phyloP scores from a whole-genome alignment of 2,329 filamentous ascomycete genomes.

The Beauveria asiatica region DNA sequence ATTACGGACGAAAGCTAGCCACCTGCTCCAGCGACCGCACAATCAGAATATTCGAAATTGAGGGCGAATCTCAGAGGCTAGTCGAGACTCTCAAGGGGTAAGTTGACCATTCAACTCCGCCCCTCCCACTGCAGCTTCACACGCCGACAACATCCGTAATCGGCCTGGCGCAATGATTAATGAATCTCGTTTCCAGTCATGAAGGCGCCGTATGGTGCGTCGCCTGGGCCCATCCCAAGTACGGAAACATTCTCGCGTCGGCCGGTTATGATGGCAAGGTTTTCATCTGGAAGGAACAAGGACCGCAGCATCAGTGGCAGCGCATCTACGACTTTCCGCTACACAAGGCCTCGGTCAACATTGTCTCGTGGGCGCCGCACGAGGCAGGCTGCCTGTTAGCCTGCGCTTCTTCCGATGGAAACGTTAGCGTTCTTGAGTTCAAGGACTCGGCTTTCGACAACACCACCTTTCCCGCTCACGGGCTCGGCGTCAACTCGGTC shows the following conservation, averaged over 20 bases:
- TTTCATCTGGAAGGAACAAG: constrained; percentile 92
- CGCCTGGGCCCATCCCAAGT: constrained; percentile 96
- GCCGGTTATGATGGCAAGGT: constrained; percentile 97
- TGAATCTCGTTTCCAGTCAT: constrained; percentile 49
- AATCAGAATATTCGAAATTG: constrained; percentile 98
- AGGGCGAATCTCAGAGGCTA: constrained; percentile 82
- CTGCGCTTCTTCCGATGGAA: constrained; percentile 88
- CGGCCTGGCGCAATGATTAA: constrained; percentile 12
- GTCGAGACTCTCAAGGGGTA: constrained; percentile 93
- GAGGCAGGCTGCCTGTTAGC: constrained; percentile 91
- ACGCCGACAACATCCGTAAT: not conserved
- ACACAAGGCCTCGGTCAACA: constrained; percentile 94
- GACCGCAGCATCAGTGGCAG: constrained; percentile 55
- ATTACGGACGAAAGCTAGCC: constrained; percentile 91
- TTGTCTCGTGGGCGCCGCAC: constrained; percentile 95
- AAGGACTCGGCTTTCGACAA: constrained; percentile 92
- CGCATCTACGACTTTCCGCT: constrained; percentile 87
- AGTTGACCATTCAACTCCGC: constrained; percentile 17
- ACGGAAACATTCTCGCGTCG: constrained; percentile 93
- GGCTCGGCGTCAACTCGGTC: constrained; percentile 89
- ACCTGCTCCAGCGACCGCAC: constrained; percentile 98
- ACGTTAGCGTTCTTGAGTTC: constrained; percentile 91
- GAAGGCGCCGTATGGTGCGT: constrained; percentile 98
- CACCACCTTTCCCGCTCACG: constrained; percentile 83
- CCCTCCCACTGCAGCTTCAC: not conserved